Base-by-base conservation (phyloP, 2,329 filamentous ascomycete species). In the Aspergillus chevalieri region DNA sequence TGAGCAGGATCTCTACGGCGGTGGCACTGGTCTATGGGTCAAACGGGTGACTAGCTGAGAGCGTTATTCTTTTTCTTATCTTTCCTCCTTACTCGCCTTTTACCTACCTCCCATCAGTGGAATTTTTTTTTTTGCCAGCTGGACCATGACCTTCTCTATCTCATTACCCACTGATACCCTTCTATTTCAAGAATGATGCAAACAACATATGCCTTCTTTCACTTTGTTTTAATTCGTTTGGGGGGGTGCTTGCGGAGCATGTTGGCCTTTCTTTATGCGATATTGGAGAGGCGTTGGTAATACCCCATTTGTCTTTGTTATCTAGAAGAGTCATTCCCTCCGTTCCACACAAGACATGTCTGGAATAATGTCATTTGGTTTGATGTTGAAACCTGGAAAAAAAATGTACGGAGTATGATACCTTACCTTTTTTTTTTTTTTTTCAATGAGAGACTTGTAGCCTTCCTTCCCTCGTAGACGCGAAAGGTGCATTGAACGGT, bases 21-120 rank as follows among this genome's bases (percentile, higher is more conserved):
- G 67, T 50, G 58, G 87, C 60, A 81, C 81, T 9, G 80, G 80
- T 26, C 70, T 94, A 8, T 94, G 89, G 89, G 86, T 94, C 45
- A 80, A 85, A 61, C 78, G 89, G 55, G 84, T 90, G 52, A 90
- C 87, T 17, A 80, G 77, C 53, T 85, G 66, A 78, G 21, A 14
- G 26, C 12, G 33, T 30, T 44, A 43, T 46, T 19, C 43, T 38
- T 47, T 34, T 45, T 46, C 30, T n/a, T 36, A 38, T 44, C 36
- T 46, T 30, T 34, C 30, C 10, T 36, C 9, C 14, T 39, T 56
- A 14, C 30, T 43, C 42, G 45, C 43, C 48, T 30, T 42, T 15
- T 34, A 42, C 17, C 12, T 19, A 54, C 51, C 51, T 51, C 26
- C 10, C 4, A 30, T 30, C 26, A 12, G 26, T 4, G 26, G 26